Conservation (phyloP, 345 rosid species). For the Hibiscus syriacus region DNA sequence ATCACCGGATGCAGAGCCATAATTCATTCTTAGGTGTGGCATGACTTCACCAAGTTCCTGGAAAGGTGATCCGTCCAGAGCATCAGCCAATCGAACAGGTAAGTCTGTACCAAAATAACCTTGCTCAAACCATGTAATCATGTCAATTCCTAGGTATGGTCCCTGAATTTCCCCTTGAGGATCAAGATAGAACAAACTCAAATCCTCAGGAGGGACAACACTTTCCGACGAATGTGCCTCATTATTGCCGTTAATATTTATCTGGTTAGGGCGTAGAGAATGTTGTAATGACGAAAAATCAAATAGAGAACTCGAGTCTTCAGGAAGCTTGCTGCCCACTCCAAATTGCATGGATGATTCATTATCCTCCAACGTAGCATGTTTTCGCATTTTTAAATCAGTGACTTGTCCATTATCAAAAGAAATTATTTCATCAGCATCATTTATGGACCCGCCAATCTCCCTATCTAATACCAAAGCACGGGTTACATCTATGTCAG, state of each 20-base stretch:
- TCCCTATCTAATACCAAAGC: slow-evolving; percentile 5
- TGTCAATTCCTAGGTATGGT: slow-evolving; percentile 75
- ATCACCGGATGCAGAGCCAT: neutral
- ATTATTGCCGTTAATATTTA: slow-evolving; percentile 13
- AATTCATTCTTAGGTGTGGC: slow-evolving; percentile 41
- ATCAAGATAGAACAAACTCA: slow-evolving; percentile 67
- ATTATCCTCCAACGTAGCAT: slow-evolving; percentile 15
- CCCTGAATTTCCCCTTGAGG: slow-evolving; percentile 85
- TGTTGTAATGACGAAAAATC: slow-evolving; percentile 26
- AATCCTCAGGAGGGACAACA: slow-evolving; percentile 39
- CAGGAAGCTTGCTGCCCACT: slow-evolving; percentile 29
- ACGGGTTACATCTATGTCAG: slow-evolving; percentile 9
- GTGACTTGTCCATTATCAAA: slow-evolving; percentile 10
- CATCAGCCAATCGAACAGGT: slow-evolving; percentile 64
- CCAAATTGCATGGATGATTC: slow-evolving; percentile 22
- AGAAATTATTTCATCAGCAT: slow-evolving; percentile 10
- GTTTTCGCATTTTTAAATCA: slow-evolving; percentile 15
- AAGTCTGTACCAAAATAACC: slow-evolving; percentile 86
- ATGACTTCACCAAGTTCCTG: slow-evolving; percentile 55
- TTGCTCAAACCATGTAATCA: slow-evolving; percentile 81
- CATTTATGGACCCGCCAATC: neutral
- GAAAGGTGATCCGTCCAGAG: slow-evolving; percentile 67
- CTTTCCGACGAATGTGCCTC: slow-evolving; percentile 9
- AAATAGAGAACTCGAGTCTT: slow-evolving; percentile 42
- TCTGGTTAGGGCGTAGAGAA: slow-evolving; percentile 9